Evolutionary conservation across 1,284 basidiomycete genomes (phyloP).

Genomic region (Afroboletus lepidellus): DNA sequence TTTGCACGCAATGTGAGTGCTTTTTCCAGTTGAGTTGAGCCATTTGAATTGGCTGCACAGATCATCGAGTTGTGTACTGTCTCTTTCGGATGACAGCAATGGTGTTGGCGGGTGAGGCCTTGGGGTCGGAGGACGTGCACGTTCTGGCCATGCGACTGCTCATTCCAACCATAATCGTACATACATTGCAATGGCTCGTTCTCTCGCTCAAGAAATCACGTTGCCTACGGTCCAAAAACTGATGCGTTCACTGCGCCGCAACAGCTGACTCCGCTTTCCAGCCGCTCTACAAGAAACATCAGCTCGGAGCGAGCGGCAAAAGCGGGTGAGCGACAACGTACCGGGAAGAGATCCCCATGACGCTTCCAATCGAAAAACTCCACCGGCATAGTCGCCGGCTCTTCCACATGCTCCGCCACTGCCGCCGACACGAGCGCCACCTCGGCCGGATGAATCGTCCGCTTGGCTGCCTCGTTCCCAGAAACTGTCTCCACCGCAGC

Average conservation of each 20-base stretch:
- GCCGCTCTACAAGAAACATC: background rate
- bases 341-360: slow-evolving; percentile 19
- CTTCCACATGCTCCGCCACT: slow-evolving; percentile 19
- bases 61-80: too few species aligned
- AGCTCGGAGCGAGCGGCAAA: background rate
- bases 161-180: too few species aligned
- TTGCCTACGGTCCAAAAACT: too few species aligned
- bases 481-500: slow-evolving; percentile 12
- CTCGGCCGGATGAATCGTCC: slow-evolving; percentile 18
- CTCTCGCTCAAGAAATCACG: too few species aligned
- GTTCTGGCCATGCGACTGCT: too few species aligned
- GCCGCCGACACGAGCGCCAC: slow-evolving; percentile 21
- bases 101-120: too few species aligned
- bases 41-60: too few species aligned
- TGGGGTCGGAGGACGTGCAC: too few species aligned
- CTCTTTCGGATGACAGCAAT: too few species aligned
- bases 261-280: background rate
- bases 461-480: background rate
- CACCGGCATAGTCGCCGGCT: slow-evolving; percentile 15
- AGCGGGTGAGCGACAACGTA: slow-evolving; percentile 11
- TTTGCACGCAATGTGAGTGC: too few species aligned
- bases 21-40: too few species aligned
- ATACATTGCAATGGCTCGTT: too few species aligned
- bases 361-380: slow-evolving; percentile 23
- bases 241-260: background rate